Evolutionary conservation across 208 protist genomes (phyloP).

Genomic region (Wallacemonas sp.): DNA sequence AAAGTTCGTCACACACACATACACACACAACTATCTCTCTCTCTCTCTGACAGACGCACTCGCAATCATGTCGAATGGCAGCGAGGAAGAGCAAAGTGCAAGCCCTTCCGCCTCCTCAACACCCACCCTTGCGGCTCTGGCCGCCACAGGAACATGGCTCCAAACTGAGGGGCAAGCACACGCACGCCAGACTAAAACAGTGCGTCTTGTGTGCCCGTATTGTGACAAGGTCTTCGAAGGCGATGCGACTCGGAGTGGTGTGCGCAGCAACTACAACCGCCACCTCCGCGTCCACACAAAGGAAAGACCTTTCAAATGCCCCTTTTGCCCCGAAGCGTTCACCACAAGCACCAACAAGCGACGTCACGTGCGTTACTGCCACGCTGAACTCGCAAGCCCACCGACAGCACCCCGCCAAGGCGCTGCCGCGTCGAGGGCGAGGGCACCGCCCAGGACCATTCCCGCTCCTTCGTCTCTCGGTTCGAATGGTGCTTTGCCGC

Average conservation of each 20-base stretch:
- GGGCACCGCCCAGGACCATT: no score
- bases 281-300: constrained; percentile 75
- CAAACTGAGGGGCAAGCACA: not conserved
- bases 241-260: constrained; percentile 48
- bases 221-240: constrained; percentile 60
- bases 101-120: no score
- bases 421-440: no score
- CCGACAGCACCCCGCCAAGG: constrained; percentile 12
- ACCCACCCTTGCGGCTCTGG: no score
- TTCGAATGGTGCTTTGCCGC: no score
- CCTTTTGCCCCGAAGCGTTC: constrained; percentile 58
- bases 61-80: no score
- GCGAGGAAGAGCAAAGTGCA: no score
- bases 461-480: no score
- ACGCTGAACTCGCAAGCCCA: constrained; percentile 30
- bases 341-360: constrained; percentile 59
- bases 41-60: no score
- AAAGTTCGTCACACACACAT: no score
- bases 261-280: constrained; percentile 74
- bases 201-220: constrained; percentile 48
- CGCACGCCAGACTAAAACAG: not conserved
- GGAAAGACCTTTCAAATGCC: constrained; percentile 64
- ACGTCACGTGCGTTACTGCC: constrained; percentile 46
- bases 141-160: no score
- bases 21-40: no score